These are phyloP conservation scores for Yarrowia porcina DNA, from an alignment of 805 yeast species.

Conservation along the genomic window DNA sequence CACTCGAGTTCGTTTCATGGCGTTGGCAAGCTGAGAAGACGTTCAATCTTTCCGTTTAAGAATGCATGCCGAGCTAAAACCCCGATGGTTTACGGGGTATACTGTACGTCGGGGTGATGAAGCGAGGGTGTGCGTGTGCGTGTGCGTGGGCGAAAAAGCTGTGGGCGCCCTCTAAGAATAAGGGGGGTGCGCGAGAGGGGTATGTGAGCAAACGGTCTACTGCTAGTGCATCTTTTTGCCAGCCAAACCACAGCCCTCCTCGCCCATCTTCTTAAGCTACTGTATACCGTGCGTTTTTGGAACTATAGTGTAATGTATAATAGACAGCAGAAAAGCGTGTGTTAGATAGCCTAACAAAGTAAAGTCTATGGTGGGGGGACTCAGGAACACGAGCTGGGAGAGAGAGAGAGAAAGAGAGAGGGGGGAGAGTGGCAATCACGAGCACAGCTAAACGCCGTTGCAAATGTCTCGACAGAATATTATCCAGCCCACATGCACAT, in stretches of 20 bases:
- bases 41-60: slow-evolving; percentile 10
- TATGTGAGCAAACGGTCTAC: neutral
- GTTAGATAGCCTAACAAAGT: neutral
- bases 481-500: neutral
- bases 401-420: too few species aligned
- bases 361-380: neutral
- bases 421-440: neutral
- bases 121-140: neutral
- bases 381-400: neutral
- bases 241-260: neutral
- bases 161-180: too few species aligned
- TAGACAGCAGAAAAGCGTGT: neutral
- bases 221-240: neutral
- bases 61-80: slow-evolving; percentile 24
- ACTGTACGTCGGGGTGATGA: neutral
- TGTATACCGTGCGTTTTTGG: neutral
- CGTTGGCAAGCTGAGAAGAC: neutral
- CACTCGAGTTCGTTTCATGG: slow-evolving; percentile 24
- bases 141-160: too few species aligned
- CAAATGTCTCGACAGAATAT: too few species aligned
- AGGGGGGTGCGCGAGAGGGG: neutral
- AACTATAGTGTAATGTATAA: neutral
- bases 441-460: too few species aligned
- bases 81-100: slow-evolving; percentile 16
- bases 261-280: neutral